Conservation (phyloP, 495 filamentous ascomycete species). For the Parmelia sp. region DNA sequence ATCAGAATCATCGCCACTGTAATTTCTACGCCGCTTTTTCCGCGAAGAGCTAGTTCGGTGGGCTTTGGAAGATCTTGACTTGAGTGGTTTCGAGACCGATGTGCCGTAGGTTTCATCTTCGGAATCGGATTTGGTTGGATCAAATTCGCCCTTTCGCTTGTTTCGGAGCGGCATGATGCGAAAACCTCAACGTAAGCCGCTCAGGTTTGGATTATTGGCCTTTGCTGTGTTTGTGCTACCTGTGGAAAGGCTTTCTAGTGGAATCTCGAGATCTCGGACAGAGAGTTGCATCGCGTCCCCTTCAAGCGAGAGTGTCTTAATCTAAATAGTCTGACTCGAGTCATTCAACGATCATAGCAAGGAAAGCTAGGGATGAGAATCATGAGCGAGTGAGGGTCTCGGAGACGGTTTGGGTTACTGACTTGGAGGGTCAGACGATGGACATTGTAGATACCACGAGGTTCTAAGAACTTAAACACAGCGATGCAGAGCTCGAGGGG, state of each 20-base stretch:
- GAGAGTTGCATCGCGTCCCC: conserved; percentile 3
- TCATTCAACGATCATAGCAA: not conserved
- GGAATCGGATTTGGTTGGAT: conserved; percentile 77
- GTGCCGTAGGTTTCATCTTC: conserved; percentile 72
- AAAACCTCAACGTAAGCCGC: not conserved
- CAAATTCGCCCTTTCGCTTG: conserved; percentile 69
- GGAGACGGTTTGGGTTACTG: not conserved
- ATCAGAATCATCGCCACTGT: conserved; percentile 47
- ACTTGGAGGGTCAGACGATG: not conserved
- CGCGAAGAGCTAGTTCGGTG: conserved; percentile 39
- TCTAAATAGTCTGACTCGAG: not conserved
- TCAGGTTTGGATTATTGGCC: not conserved
- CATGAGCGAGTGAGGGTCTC: not conserved
- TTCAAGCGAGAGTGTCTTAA: not conserved
- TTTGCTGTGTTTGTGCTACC: not conserved
- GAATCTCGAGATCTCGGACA: not conserved
- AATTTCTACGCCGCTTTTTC: conserved; percentile 43
- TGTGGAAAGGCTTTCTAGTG: not conserved
- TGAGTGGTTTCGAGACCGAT: conserved; percentile 35
- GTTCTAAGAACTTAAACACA: not conserved
- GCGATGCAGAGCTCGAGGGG: not conserved
- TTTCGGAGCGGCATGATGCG: conserved; percentile 40
- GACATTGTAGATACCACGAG: not conserved
- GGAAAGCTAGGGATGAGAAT: not conserved
- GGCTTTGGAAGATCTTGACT: conserved; percentile 38